Evolutionary conservation across 805 yeast genomes (phyloP), one percentile per base, ranked within the genome.

Genomic region (Saccharomycopsis oosterbeekiorum): DNA sequence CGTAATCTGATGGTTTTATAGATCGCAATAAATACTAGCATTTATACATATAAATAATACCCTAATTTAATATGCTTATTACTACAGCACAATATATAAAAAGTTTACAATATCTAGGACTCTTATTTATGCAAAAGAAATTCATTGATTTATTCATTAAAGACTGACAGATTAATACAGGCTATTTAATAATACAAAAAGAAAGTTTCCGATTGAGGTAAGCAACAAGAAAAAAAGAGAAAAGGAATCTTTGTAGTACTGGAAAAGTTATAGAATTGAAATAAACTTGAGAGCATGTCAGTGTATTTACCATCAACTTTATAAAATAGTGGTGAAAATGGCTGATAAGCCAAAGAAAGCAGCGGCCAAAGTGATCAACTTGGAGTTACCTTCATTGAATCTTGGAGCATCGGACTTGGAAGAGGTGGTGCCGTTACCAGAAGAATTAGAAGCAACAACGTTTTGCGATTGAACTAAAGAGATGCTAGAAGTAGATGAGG

Each of bases 271-370:
- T 51, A 51, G 36, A 39, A 34, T 21, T 17, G 26, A 37, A 17
- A 24, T 37, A n/a, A 36, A 9, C 12, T 12, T 26, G 21, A 42
- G 10, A 53, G n/a, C n/a, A 41, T 12, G 12, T 6, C 12, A 9
- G 14, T 15, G 12, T 26, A 4, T 11, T 36, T 6, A 26, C 19
- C 10, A 41, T 5, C 3, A 14, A 51, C 59, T 51, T n/a, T 60
- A 60, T 21, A 60, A 57, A 41, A 57, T 37, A 59, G 64, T 39
- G 54, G 62, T 59, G 58, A 63, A 63, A 50, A 63, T 41, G 24
- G 64, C 58, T 26, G 65, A 56, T 41, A 63, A 29, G 29, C 65
- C 65, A 36, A 63, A 39, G 59, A 63, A 63, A 57, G 62, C 65
- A 19, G 65, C 65, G 39, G 59, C 36, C n/a, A 63, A 55, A 40